These are phyloP conservation scores for Aristolochia californica DNA, from an alignment of 164 flowering plant species.

Conservation along the genomic window DNA sequence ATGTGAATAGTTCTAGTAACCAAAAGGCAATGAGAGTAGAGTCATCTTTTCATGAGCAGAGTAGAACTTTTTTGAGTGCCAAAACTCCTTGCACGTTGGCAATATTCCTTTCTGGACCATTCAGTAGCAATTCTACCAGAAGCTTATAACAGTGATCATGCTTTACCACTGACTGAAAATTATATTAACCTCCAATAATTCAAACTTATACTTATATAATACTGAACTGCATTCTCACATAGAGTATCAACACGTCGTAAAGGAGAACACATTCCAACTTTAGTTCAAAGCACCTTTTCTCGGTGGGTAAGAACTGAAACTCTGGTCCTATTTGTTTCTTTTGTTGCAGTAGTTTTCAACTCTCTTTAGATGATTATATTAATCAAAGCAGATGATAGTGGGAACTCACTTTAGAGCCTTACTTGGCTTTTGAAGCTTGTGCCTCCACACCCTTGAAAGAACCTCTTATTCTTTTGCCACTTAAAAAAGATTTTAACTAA, in stretches of 20 bases:
- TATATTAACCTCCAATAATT: neutral
- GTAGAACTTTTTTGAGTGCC: too few species aligned
- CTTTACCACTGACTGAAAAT: neutral
- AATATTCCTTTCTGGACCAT: too few species aligned
- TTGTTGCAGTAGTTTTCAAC: neutral
- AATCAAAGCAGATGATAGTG: slow-evolving; percentile 1
- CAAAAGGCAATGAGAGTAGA: too few species aligned
- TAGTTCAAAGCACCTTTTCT: neutral
- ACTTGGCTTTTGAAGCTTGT: slow-evolving; percentile 1
- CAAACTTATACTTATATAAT: neutral
- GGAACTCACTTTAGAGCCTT: slow-evolving; percentile 4
- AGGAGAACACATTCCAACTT: slow-evolving; percentile 1
- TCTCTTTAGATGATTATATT: neutral
- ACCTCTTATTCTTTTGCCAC: neutral
- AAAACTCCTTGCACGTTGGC: too few species aligned
- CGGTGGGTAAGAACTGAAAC: neutral
- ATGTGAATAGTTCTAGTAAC: too few species aligned
- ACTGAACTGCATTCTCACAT: neutral
- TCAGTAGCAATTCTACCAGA: neutral
- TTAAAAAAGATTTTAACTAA: neutral
- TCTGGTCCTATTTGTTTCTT: slow-evolving; percentile 1
- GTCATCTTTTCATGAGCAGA: too few species aligned
- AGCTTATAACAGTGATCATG: neutral
- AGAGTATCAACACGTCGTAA: neutral
- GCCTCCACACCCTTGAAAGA: neutral